Conservation (phyloP, 257 asterid species). For the Nicotiana tomentosiformis region DNA sequence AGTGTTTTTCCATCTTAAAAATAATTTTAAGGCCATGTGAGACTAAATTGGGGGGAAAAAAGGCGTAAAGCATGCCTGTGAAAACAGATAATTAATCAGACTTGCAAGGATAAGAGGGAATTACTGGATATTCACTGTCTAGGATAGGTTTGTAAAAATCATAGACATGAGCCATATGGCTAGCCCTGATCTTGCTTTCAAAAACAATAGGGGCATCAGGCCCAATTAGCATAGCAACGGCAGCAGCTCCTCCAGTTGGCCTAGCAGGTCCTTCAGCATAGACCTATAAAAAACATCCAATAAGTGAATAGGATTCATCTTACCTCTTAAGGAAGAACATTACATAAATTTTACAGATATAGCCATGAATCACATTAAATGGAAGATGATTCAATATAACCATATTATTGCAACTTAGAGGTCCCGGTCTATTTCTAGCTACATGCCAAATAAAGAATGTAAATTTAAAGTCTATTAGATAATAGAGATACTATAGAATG, state of each 20-base stretch:
- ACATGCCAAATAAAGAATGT: neutral
- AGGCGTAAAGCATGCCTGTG: neutral
- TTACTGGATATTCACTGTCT: conserved; percentile 99
- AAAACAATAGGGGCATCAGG: conserved; percentile 95
- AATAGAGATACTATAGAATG: neutral
- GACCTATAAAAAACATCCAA: conserved; percentile 46
- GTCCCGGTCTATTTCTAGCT: neutral
- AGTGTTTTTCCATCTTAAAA: neutral
- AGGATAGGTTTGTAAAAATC: conserved; percentile 98
- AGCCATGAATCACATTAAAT: neutral
- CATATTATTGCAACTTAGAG: neutral
- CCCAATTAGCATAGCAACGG: conserved; percentile 94
- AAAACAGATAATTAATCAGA: neutral
- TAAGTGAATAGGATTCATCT: neutral
- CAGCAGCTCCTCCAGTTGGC: conserved; percentile 99
- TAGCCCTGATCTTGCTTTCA: conserved; percentile 92
- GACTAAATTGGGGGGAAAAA: neutral
- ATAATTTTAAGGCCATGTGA: neutral
- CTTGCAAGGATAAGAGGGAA: conserved; percentile 9
- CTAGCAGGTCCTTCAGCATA: conserved; percentile 99
- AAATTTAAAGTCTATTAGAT: neutral
- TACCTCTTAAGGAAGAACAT: neutral
- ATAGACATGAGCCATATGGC: conserved; percentile 96
- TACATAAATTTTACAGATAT: neutral
- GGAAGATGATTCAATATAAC: neutral